Base-by-base conservation (phyloP, 2,329 filamentous ascomycete genomes). In the Helminthosporium solani region DNA sequence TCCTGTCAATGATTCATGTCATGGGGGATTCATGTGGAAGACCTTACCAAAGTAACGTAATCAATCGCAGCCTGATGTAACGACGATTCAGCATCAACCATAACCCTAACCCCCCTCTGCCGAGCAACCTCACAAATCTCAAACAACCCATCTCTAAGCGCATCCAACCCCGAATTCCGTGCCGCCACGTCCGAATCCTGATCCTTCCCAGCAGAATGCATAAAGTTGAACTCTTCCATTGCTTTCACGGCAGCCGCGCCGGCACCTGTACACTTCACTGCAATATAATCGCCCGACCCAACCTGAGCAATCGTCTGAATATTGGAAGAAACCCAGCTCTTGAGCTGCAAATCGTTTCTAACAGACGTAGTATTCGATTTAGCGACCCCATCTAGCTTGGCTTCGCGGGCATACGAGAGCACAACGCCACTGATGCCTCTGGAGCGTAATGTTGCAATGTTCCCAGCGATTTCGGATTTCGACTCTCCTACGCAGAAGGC, bases 371-470 rank as follows among this genome's bases (percentile, higher is more conserved):
- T 30, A 7, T n/a, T 37, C 18, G 20, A 5, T 25, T 25, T 31
- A 11, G 21, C 40, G 0, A 18, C 7, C 2, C 25, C 41, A 25
- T 43, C 41, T 7, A 43, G 41, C 25, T 43, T 43, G 19, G 41
- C 33, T 23, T 43, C 41, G 12, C 41, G 41, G 20, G 33, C 41
- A 37, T 36, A 43, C n/a, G 33, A 37, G 16, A 43, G 33, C 2
- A 31, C 41, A 4, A 43, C 41, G 41, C 41, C 41, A 12, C n/a
- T 43, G 41, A 43, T 43, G 25, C 41, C 41, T 15, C 41, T 30
- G 16, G 41, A 37, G 3, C 33, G 23, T 16, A 43, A 33, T 18
- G 33, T 43, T 21, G 41, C 41, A 33, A 43, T 43, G 33, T 43
- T 43, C 25, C 20, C 41, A 20, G 41, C 33, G 21, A 43, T 43